Base-by-base conservation (phyloP, 2,329 filamentous ascomycete species). In the Didymella keratinophila region DNA sequence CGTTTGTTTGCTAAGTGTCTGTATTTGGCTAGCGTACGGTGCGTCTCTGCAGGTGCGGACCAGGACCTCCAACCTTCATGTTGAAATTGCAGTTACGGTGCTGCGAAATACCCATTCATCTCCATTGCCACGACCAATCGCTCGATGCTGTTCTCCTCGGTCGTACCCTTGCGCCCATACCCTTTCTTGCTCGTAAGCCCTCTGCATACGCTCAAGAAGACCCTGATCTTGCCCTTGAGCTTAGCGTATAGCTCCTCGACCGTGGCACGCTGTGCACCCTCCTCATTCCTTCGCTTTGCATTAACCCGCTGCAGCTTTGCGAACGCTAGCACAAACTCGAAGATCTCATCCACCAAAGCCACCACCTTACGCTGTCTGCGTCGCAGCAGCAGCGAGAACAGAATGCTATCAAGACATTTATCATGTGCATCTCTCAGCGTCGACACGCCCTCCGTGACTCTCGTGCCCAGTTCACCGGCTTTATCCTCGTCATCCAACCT, bases 321-420 rank as follows among this genome's bases (percentile, higher is more conserved):
- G 70, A 95, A 95, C 12, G 82, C 79, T 11, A 97, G 79, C n/a
- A 96, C 84, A 0, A 86, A 76, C 1, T 82, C 80, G 63, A 96
- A 94, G 1, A 94, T 90, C 18, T 90, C 89, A 60, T 96, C 90
- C 0, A 97, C 78, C 0, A 96, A 78, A 37, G 84, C 85, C 62
- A 93, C 81, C 0, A 93, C 86, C 1, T 91, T 88, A 58, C 87
- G 82, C 73, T 96, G 92, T 34, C 90, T 83, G 68, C 90, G 91
- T 58, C 90, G 84, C 2, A 96, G 79, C 14, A 97, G 83, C 0
- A 95, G 79, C 0, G 87, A 86, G 61, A 87, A 86, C 78, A 93
- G 85, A 45, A 96, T 92, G 49, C 87, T 83, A 71, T 96, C 89
- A 2, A 97, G 81, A 8, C 89, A 85, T 32, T 85, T 81, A 61